Evolutionary conservation across 2,329 filamentous ascomycete genomes (phyloP).

Genomic region (Cylindrodendrum hubeiense): DNA sequence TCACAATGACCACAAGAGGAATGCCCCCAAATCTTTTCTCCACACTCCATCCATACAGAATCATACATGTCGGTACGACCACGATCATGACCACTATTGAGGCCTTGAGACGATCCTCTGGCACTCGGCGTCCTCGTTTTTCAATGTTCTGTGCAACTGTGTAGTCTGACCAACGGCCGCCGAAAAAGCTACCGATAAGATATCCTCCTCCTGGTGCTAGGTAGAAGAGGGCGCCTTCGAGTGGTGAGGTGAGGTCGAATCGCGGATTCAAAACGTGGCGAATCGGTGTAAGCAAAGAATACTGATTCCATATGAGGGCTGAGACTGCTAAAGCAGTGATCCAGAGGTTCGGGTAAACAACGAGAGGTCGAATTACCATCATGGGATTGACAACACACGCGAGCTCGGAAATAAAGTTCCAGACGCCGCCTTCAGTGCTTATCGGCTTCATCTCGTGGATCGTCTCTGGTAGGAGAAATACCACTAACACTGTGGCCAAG

Average conservation of each 20-base stretch:
- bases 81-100: constrained; percentile 65
- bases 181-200: constrained; percentile 73
- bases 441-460: constrained; percentile 57
- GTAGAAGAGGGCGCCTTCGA: constrained; percentile 77
- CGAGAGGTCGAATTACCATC: constrained; percentile 15
- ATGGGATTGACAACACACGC: constrained; percentile 14
- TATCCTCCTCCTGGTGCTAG: constrained; percentile 78
- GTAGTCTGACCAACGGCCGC: constrained; percentile 76
- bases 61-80: constrained; percentile 68
- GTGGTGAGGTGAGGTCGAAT: constrained; percentile 72
- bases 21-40: constrained; percentile 60
- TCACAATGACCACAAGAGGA: constrained; percentile 72
- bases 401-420: neutral
- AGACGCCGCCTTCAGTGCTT: constrained; percentile 4
- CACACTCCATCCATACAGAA: constrained; percentile 66
- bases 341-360: constrained; percentile 72
- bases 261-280: constrained; percentile 79
- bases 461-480: constrained; percentile 76
- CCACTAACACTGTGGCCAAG: constrained; percentile 64
- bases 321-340: constrained; percentile 68
- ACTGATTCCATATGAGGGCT: constrained; percentile 79
- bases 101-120: constrained; percentile 74
- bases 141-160: constrained; percentile 72
- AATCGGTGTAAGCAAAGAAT: constrained; percentile 75
- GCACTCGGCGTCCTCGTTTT: constrained; percentile 67